Base-by-base conservation (phyloP, 129 eudicot genomes). In the Chrysanthemum seticuspe region DNA sequence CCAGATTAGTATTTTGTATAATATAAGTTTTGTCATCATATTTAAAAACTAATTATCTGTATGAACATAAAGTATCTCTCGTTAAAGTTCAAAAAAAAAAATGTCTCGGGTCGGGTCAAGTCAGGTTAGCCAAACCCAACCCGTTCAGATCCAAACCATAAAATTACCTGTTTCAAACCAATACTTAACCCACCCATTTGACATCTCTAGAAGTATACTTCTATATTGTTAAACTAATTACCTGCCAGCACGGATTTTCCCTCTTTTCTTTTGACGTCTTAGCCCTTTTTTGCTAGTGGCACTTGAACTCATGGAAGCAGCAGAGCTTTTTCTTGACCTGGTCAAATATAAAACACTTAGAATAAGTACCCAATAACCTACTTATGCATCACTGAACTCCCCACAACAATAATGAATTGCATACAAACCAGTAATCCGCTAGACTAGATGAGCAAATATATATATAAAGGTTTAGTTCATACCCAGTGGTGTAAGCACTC, bases 201-300 rank as follows among this genome's bases (percentile, higher is more conserved):
- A 54, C 10, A 23, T 56, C 56, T 8, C 14, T 72, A 31, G 10
- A 60, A 45, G 14, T 29, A 65, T 56, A 65, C 34, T 14, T 25
- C 10, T 40, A 6, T 13, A 13, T 34, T 44, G 47, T 36, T 31
- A 40, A 36, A 51, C 4, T 25, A 66, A 51, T 77, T 82, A 93
- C 98, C 98, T 93, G 82, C 98, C 98, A 76, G 98, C 96, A 78
- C 96, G 96, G 69, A 93, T 93, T 76, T 87, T 93, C 36, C 96
- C 96, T 76, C 73, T 87, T 49, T 89, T 93, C 70, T 88, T 77
- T 93, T 94, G 89, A 53, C 98, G 89, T 74, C 21, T 84, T 36
- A 45, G 49, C 21, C 70, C 96, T 82, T 90, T 85, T 49, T 81
- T 89, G 69, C 90, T 89, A 40, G 85, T 73, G 48, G 78, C 72